Conservation (phyloP, 1,284 basidiomycete species). For the Ceratobasidium sp. region DNA sequence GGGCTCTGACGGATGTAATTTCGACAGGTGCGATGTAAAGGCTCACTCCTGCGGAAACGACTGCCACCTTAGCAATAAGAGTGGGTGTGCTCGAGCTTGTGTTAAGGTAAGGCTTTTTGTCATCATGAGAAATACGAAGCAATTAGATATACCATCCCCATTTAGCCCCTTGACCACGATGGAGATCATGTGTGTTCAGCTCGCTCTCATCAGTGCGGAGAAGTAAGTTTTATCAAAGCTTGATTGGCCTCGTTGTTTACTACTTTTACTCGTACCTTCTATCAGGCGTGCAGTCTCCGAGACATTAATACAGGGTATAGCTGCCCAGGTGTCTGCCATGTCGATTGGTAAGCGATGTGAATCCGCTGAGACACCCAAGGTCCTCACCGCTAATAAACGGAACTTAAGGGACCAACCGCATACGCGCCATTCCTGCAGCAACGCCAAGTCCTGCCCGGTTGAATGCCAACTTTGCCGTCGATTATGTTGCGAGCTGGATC, state of each 20-base stretch:
- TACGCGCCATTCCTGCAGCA: constrained; percentile 64
- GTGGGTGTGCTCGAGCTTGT: constrained; percentile 67
- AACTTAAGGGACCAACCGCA: constrained; percentile 63
- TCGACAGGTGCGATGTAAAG: constrained; percentile 62
- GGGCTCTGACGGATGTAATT: neutral
- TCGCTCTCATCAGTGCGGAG: constrained; percentile 66
- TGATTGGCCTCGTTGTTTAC: neutral
- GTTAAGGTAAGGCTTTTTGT: constrained; percentile 60
- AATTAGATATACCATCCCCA: neutral
- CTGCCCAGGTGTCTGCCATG: constrained; percentile 62
- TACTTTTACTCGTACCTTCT: neutral
- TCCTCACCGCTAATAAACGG: constrained; percentile 1
- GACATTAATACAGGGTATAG: constrained; percentile 56
- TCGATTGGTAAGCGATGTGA: constrained; percentile 59
- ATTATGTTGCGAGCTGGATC: constrained; percentile 64
- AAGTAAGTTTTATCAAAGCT: constrained; percentile 56
- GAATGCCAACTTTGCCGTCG: constrained; percentile 68
- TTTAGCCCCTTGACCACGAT: constrained; percentile 60
- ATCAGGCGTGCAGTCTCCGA: constrained; percentile 64
- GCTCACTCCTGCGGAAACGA: constrained; percentile 66
- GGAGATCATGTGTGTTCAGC: constrained; percentile 69
- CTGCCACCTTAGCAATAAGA: constrained; percentile 61
- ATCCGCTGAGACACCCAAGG: neutral
- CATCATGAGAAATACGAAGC: neutral
- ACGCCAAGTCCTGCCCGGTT: constrained; percentile 65